A percentile compares a stretch with the other conserved stretches of the same genome.
Conservation (phyloP, 1,284 basidiomycete genomes). For the Malassezia equina region DNA sequence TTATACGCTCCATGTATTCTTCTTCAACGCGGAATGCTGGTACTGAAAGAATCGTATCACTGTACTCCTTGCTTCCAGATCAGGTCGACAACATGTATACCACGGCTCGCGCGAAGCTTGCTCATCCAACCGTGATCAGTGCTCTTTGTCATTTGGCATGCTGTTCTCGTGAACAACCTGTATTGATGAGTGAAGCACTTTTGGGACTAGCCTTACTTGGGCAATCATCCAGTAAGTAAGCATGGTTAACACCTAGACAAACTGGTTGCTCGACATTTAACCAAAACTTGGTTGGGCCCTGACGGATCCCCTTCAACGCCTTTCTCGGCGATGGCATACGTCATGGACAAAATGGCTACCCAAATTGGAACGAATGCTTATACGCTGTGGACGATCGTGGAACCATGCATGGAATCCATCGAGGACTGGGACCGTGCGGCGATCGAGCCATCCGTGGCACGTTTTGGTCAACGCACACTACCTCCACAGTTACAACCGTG, state of each 20-base stretch:
- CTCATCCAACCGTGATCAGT: slow-evolving; percentile 19
- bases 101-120: slow-evolving; percentile 12
- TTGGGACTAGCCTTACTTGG: slow-evolving; percentile 69
- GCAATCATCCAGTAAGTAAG: background rate
- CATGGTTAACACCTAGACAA: background rate
- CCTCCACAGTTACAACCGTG: background rate
- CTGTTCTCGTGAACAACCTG: slow-evolving; percentile 66
- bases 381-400: background rate
- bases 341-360: background rate
- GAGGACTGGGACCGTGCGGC: background rate
- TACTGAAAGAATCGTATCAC: background rate
- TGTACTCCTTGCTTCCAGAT: background rate
- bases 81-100: background rate
- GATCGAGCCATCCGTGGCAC: background rate
- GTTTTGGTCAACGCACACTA: background rate
- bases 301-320: background rate
- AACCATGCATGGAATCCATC: background rate
- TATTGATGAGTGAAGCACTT: slow-evolving; percentile 79
- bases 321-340: background rate
- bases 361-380: slow-evolving; percentile 8
- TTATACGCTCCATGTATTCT: slow-evolving; percentile 51
- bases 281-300: background rate
- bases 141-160: slow-evolving; percentile 65
- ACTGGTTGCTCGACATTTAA: background rate
- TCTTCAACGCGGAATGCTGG: background rate